Conservation (phyloP, 2,329 filamentous ascomycete genomes). For the Pseudogymnoascus sp. region DNA sequence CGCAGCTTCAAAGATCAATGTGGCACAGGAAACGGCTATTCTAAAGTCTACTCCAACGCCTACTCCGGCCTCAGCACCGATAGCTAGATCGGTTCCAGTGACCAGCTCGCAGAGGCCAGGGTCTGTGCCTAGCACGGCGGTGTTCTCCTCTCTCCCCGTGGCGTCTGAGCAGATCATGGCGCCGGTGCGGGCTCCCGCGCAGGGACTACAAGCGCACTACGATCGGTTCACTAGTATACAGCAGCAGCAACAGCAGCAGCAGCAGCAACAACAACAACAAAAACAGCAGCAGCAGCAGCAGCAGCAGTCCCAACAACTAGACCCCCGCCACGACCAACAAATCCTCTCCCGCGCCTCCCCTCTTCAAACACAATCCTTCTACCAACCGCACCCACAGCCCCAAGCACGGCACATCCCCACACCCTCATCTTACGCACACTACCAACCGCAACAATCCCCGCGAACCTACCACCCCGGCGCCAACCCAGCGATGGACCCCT, state of each 20-base stretch:
- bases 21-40: conserved; percentile 13
- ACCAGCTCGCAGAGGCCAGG: background rate
- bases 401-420: background rate
- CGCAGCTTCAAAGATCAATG: conserved; percentile 17
- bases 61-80: conserved; percentile 9
- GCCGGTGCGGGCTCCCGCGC: conserved; percentile 22
- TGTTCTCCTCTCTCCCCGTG: background rate
- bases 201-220: conserved; percentile 28
- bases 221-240: conserved; percentile 23
- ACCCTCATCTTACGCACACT: background rate
- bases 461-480: background rate
- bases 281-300: conserved; percentile 20
- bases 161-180: conserved; percentile 19
- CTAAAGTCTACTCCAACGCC: conserved; percentile 22
- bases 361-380: background rate
- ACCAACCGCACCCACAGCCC: background rate
- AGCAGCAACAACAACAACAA: conserved; percentile 18
- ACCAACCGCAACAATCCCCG: background rate
- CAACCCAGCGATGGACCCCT: background rate
- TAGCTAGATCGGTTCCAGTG: background rate
- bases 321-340: background rate
- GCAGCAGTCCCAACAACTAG: conserved; percentile 15
- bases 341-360: background rate
- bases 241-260: conserved; percentile 21
- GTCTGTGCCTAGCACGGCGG: background rate